phyloP scores from a whole-genome alignment of 768 basidiomycete genomes.

The Amanita pseudoporphyria region DNA sequence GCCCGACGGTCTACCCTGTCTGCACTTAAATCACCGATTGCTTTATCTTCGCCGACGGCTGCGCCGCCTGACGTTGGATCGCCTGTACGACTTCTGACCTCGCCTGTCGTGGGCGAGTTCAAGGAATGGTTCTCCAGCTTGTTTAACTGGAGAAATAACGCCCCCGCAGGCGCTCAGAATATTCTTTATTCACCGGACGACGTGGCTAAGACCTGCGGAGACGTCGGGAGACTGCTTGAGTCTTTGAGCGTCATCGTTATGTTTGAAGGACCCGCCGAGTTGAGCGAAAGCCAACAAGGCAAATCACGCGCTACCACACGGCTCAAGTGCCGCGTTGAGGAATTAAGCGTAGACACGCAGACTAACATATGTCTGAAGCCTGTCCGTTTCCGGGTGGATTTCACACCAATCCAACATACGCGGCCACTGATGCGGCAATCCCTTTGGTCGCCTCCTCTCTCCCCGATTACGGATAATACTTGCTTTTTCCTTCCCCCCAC shows the following conservation, averaged over 20 bases:
- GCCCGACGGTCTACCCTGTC: constrained; percentile 37
- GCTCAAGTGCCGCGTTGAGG: constrained; percentile 46
- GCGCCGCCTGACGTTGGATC: not conserved
- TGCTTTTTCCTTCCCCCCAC: constrained; percentile 10
- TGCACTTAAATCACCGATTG: constrained; percentile 28
- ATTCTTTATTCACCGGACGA: constrained; percentile 49
- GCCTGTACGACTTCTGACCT: constrained; percentile 32
- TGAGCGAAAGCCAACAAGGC: not conserved
- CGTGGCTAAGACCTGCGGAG: constrained; percentile 50
- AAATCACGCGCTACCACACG: constrained; percentile 1
- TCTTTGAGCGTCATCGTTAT: constrained; percentile 49
- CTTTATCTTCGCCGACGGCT: constrained; percentile 21
- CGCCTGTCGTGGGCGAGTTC: constrained; percentile 76
- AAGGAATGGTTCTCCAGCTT: constrained; percentile 94
- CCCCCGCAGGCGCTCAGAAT: constrained; percentile 19
- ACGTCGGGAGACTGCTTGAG: constrained; percentile 55
- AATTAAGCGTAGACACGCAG: constrained; percentile 26
- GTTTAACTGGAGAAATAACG: constrained; percentile 74
- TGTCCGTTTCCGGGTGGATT: constrained; percentile 79
- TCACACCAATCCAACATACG: constrained; percentile 23
- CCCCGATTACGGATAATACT: constrained; percentile 13
- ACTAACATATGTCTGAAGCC: constrained; percentile 53
- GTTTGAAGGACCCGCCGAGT: not conserved
- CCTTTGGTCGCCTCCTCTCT: constrained; percentile 12
- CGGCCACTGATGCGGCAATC: constrained; percentile 2